Percentiles rank a stretch among this genome's conserved stretches.
Conservation (phyloP, 768 basidiomycete species). For the Phlebiopsis gigantea region DNA sequence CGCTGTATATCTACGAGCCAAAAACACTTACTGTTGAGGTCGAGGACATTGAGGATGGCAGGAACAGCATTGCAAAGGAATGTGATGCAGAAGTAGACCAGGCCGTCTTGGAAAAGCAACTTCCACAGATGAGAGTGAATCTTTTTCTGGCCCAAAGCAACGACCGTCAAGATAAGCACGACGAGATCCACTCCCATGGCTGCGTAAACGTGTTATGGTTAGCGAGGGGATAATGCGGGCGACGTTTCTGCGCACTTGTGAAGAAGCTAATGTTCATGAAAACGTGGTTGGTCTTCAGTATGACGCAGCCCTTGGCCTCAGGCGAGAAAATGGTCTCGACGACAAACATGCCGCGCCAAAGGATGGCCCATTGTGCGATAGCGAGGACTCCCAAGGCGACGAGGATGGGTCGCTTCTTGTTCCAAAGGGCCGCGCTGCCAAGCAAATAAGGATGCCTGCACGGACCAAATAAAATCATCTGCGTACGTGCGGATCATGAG, state of each 20-base stretch:
- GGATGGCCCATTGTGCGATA: slow-evolving; percentile 58
- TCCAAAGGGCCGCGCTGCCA: slow-evolving; percentile 68
- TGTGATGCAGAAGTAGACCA: slow-evolving; percentile 63
- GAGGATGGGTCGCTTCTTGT: slow-evolving; percentile 47
- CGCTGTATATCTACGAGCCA: slow-evolving; percentile 18
- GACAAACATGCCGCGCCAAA: slow-evolving; percentile 68
- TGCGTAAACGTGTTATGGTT: slow-evolving; percentile 20
- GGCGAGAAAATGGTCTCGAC: slow-evolving; percentile 52
- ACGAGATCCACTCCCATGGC: slow-evolving; percentile 68
- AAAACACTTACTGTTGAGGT: slow-evolving; percentile 44
- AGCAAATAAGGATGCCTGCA: no score
- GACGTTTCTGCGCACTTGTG: slow-evolving; percentile 62
- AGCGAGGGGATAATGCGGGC: neutral
- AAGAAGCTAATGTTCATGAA: slow-evolving; percentile 64
- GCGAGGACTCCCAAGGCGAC: slow-evolving; percentile 48
- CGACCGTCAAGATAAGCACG: slow-evolving; percentile 50
- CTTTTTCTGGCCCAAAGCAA: slow-evolving; percentile 47
- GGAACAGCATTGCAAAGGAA: slow-evolving; percentile 64
- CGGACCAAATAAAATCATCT: no score
- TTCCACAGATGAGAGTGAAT: slow-evolving; percentile 59
- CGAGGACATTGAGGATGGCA: slow-evolving; percentile 55
- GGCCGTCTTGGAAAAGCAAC: slow-evolving; percentile 67
- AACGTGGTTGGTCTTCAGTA: slow-evolving; percentile 47
- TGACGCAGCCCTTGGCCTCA: slow-evolving; percentile 36
- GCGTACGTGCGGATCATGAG: slow-evolving; percentile 66